These are phyloP conservation scores for Podospora didyma DNA, from an alignment of 495 filamentous ascomycete species.

Conservation along the genomic window DNA sequence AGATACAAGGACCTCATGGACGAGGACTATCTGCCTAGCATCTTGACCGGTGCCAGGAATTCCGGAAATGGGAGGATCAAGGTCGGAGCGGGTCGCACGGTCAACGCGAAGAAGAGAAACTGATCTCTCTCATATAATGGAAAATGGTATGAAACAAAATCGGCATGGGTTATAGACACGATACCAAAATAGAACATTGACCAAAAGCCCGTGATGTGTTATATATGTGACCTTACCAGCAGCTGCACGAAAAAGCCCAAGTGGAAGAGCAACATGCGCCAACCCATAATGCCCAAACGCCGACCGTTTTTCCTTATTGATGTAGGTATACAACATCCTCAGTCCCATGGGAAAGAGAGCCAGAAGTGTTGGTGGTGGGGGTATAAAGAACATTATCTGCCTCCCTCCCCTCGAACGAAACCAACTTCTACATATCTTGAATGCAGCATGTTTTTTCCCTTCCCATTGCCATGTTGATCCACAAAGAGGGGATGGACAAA, in stretches of 20 bases:
- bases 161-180: background rate
- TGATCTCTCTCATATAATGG: too few species aligned
- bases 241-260: background rate
- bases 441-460: too few species aligned
- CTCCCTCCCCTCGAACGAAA: too few species aligned
- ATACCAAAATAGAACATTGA: background rate
- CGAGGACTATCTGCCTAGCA: slow-evolving; percentile 83
- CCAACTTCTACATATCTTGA: too few species aligned
- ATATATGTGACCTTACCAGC: background rate
- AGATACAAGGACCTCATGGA: slow-evolving; percentile 88
- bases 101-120: slow-evolving; percentile 71
- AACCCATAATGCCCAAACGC: slow-evolving; percentile 5
- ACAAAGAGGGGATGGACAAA: too few species aligned
- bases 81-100: slow-evolving; percentile 80
- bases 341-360: too few species aligned
- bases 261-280: background rate
- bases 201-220: background rate
- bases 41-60: slow-evolving; percentile 74
- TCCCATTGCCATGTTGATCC: too few species aligned
- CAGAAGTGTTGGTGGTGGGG: too few species aligned
- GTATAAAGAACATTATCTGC: too few species aligned
- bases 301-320: background rate
- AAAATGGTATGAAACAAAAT: slow-evolving; percentile 9
- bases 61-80: slow-evolving; percentile 61
- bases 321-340: too few species aligned